Evolutionary conservation across 176 grass and related monocot genomes (phyloP).

Genomic region (Luzula sylvatica): DNA sequence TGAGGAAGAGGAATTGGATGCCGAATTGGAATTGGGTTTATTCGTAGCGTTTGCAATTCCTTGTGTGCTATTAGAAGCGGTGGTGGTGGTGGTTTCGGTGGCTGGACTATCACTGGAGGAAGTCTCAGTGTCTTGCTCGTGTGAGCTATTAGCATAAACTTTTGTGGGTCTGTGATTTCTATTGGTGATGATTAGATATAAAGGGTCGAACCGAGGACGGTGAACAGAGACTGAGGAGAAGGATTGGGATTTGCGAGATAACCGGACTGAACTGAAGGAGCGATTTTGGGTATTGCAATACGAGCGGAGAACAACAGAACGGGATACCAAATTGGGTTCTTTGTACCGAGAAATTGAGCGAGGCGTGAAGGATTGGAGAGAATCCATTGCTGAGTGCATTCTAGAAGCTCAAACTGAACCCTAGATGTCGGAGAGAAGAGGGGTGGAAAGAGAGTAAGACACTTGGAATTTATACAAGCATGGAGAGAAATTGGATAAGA

Average conservation of each 20-base stretch:
- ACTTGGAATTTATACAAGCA: background rate
- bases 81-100: background rate
- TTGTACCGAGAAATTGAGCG: slow-evolving; percentile 17
- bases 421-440: slow-evolving; percentile 13
- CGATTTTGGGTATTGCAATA: slow-evolving; percentile 38
- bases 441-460: background rate
- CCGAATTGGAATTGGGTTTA: slow-evolving; percentile 21
- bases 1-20: slow-evolving; percentile 21
- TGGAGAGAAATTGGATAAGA: slow-evolving; percentile 6
- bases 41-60: slow-evolving; percentile 21
- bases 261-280: slow-evolving; percentile 24
- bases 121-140: slow-evolving; percentile 18
- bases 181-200: slow-evolving; percentile 9
- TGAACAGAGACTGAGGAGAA: slow-evolving; percentile 19
- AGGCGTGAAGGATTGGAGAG: slow-evolving; percentile 41
- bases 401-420: background rate
- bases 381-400: slow-evolving; percentile 40
- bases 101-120: slow-evolving; percentile 35
- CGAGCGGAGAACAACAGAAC: slow-evolving; percentile 20
- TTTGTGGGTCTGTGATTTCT: background rate
- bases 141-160: slow-evolving; percentile 25
- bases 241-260: slow-evolving; percentile 8
- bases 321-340: slow-evolving; percentile 8
- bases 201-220: slow-evolving; percentile 9
- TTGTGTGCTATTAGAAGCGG: slow-evolving; percentile 20